Evolutionary conservation across 345 rosid species (phyloP), one percentile per base, ranked within the genome.

Genomic region (Camelina sativa): DNA sequence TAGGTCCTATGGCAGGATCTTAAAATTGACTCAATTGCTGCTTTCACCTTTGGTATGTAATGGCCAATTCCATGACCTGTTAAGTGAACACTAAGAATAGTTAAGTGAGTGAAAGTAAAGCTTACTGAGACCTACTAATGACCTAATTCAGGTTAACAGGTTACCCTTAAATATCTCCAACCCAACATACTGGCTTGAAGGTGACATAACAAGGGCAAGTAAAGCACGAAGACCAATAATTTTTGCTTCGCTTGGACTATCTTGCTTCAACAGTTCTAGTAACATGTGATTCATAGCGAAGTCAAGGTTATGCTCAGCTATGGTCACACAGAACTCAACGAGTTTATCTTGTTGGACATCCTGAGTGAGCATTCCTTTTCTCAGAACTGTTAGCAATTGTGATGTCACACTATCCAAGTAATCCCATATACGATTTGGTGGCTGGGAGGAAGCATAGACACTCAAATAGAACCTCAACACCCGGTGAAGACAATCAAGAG

Each of bases 291-390:
- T 95, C 98, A 92, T 95, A 67, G 98, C 83, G 76, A 95, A 95
- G 85, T 95, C 99, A 86, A 92, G 98, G 85, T 95, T 92, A 86
- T 95, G 99, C 54, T 92, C 99, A 23, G 98, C 93, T 73, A 95
- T 86, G 55, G 96, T 87, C 74, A 92, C 99, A 80, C 99, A 95
- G 75, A 95, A 95, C 74, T 95, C 97, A 65, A 95, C 97, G 79
- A 95, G 89, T 82, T 95, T 95, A 81, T 95, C 99, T 69, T 95
- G 98, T 76, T 95, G 99, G 43, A 86, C 88, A 86, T 92, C 99
- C 83, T 92, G 99, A 65, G 92, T 89, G 53, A 95, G 97, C 89
- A 92, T 30, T 80, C 98, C 99, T 82, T 90, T 95, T 85, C 85
- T 89, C 80, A 92, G 71, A 83, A 89, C 84, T 11, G 91, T 86